Conservation (phyloP, 768 basidiomycete species). For the Pleurotus tuoliensis region DNA sequence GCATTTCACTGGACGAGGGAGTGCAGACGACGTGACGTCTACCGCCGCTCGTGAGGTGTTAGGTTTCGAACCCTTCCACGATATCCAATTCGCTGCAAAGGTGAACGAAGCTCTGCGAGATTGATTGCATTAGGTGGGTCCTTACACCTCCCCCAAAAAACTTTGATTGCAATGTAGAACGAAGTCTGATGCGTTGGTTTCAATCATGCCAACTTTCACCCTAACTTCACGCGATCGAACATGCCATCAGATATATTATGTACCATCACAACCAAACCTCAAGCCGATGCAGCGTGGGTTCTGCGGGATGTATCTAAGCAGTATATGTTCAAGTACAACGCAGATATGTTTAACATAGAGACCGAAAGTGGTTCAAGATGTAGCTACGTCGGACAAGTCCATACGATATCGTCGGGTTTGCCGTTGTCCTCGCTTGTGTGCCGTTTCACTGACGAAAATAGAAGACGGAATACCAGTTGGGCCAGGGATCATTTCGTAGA, state of each 20-base stretch:
- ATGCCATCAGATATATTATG: too few relatives aligned
- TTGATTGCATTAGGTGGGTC: neutral
- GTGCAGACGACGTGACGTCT: conserved; percentile 26
- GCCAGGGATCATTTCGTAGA: neutral
- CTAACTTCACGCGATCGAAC: too few relatives aligned
- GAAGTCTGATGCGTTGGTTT: too few relatives aligned
- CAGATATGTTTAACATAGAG: too few relatives aligned
- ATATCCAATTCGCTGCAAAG: conserved; percentile 26
- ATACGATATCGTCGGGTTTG: neutral
- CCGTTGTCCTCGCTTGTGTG: neutral
- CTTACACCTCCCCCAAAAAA: too few relatives aligned
- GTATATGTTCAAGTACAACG: too few relatives aligned
- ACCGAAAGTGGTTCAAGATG: too few relatives aligned
- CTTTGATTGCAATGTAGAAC: too few relatives aligned
- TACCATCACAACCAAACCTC: too few relatives aligned
- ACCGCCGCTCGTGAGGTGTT: conserved; percentile 33
- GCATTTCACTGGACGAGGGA: conserved; percentile 34
- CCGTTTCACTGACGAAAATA: neutral
- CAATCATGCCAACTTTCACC: too few relatives aligned
- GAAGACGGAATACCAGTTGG: neutral
- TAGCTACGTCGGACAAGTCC: neutral
- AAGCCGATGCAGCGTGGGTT: too few relatives aligned
- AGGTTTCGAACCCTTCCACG: conserved; percentile 35
- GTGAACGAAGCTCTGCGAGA: neutral
- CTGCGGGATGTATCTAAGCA: too few relatives aligned